A percentile compares a stretch with the other conserved stretches of the same genome.
phyloP scores from a whole-genome alignment of 129 eudicot species.

The carrot (Daucus carota) region DH1_v3.0 NC_030383.2:189501-190000 shows the following conservation, averaged over 20 bases:
- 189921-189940: neutral
- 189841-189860: slow-evolving; percentile 44
- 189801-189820: slow-evolving; percentile 50
- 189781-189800: slow-evolving; percentile 57
- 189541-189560: slow-evolving; percentile 51
- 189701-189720: too few species aligned
- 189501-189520: neutral
- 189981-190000: too few species aligned
- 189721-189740: neutral
- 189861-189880: slow-evolving; percentile 47
- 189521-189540: neutral
- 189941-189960: neutral
- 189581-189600: slow-evolving; percentile 48
- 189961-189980: neutral
- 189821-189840: slow-evolving; percentile 38
- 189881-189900: slow-evolving; percentile 69
- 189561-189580: slow-evolving; percentile 45
- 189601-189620: slow-evolving; percentile 53
- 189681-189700: too few species aligned
- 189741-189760: neutral
- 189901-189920: slow-evolving; percentile 9
- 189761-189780: slow-evolving; percentile 33
- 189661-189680: neutral
- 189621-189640: slow-evolving; percentile 59
- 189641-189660: slow-evolving; percentile 57